Percentiles rank a stretch among this genome's conserved stretches.
Evolutionary conservation across 768 basidiomycete species (phyloP).

Genomic region (Boletus vinaceobasis): DNA sequence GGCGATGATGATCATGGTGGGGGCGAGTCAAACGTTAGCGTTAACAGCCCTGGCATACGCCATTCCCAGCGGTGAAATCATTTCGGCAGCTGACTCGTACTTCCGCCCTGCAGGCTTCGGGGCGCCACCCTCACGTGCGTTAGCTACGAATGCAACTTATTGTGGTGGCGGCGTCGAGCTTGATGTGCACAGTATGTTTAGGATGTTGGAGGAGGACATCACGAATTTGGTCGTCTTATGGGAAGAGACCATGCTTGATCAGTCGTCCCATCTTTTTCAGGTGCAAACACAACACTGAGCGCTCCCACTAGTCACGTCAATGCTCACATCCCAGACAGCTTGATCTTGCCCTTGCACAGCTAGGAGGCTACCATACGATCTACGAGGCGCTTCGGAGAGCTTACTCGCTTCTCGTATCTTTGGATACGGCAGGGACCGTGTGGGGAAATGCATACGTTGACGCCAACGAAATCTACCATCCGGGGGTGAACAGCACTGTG

Average conservation of each 20-base stretch:
- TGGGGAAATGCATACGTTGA: slow-evolving; percentile 64
- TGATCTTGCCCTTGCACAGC: slow-evolving; percentile 63
- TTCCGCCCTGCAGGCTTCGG: slow-evolving; percentile 40
- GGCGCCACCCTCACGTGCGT: slow-evolving; percentile 47
- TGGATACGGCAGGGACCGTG: slow-evolving; percentile 45
- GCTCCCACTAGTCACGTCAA: slow-evolving; percentile 75
- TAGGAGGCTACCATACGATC: slow-evolving; percentile 58
- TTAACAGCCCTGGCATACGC: slow-evolving; percentile 63
- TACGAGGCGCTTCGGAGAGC: slow-evolving; percentile 61
- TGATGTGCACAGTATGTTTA: slow-evolving; percentile 70
- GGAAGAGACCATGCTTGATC: slow-evolving; percentile 68
- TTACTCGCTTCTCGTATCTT: slow-evolving; percentile 60
- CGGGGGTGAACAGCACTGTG: slow-evolving; percentile 48
- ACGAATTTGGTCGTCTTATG: slow-evolving; percentile 56
- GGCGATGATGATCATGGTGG: slow-evolving; percentile 54
- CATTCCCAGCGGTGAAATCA: slow-evolving; percentile 61
- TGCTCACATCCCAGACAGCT: slow-evolving; percentile 69
- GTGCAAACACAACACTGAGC: slow-evolving; percentile 47
- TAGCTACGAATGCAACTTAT: slow-evolving; percentile 76
- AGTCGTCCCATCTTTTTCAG: slow-evolving; percentile 32
- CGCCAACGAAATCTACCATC: slow-evolving; percentile 61
- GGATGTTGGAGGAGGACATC: slow-evolving; percentile 65
- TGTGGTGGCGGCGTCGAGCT: slow-evolving; percentile 57
- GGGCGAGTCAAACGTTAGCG: slow-evolving; percentile 42
- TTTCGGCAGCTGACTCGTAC: neutral